A percentile compares a stretch with the other conserved stretches of the same genome.
Evolutionary conservation across 2,329 filamentous ascomycete genomes (phyloP).

Genomic region (Neonectria sp.): DNA sequence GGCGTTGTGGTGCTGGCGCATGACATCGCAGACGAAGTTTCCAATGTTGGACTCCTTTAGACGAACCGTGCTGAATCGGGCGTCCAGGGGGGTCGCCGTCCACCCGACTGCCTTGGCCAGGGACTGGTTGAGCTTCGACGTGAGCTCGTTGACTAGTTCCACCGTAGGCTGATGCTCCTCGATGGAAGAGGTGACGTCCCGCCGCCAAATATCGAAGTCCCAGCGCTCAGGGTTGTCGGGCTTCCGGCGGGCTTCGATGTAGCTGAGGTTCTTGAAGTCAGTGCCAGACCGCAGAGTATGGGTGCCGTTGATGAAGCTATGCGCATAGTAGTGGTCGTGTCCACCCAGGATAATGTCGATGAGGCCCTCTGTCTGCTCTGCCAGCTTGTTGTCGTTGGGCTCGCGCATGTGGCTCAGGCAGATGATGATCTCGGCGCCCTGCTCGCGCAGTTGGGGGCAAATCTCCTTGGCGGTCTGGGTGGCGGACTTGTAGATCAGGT

Average conservation of each 20-base stretch:
- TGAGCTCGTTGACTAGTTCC: conserved; percentile 77
- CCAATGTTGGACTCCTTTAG: conserved; percentile 85
- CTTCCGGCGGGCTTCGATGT: conserved; percentile 82
- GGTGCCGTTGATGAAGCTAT: conserved; percentile 82
- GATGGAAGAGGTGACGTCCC: conserved; percentile 80
- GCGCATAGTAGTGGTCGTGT: conserved; percentile 91
- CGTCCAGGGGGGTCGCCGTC: conserved; percentile 86
- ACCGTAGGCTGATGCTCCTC: conserved; percentile 74
- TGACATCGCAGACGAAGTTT: conserved; percentile 93
- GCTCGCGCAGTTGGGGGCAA: conserved; percentile 78
- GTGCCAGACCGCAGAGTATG: conserved; percentile 91
- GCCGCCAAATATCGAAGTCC: conserved; percentile 83
- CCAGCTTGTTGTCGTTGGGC: conserved; percentile 90
- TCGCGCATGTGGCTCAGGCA: conserved; percentile 89
- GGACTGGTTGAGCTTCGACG: conserved; percentile 80
- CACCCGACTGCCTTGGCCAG: conserved; percentile 88
- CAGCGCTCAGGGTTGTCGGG: conserved; percentile 66
- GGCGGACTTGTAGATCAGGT: conserved; percentile 86
- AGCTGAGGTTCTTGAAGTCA: conserved; percentile 94
- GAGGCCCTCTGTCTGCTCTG: conserved; percentile 78
- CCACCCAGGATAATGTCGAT: conserved; percentile 91
- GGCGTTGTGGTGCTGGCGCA: conserved; percentile 85
- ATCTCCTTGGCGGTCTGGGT: conserved; percentile 82
- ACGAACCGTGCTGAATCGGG: conserved; percentile 87
- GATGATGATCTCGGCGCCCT: conserved; percentile 87